Conservation (phyloP, 805 yeast species). For the Komagataella pastoris region DNA sequence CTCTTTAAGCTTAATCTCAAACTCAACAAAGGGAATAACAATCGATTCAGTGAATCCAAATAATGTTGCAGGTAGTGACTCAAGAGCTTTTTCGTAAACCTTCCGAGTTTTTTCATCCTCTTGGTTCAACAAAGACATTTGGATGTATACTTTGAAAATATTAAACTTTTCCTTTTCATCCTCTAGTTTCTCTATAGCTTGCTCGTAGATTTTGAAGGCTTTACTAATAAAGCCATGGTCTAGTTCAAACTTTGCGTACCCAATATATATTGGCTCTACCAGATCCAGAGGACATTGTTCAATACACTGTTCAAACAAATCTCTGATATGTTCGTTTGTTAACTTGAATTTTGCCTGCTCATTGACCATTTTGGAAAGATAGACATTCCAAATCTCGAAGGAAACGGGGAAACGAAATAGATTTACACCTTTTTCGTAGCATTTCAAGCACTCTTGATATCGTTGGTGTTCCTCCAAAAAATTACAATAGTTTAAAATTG, state of each 20-base stretch:
- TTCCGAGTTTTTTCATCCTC: constrained; percentile 31
- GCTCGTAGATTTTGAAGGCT: constrained; percentile 32
- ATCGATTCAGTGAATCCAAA: constrained; percentile 22
- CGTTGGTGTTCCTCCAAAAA: constrained; percentile 36
- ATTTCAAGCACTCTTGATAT: constrained; percentile 36
- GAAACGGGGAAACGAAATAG: constrained; percentile 47
- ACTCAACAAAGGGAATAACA: constrained; percentile 36
- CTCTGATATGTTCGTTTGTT: constrained; percentile 46
- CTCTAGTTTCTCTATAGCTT: constrained; percentile 20
- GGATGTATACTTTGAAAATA: constrained; percentile 29
- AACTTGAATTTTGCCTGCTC: constrained; percentile 16
- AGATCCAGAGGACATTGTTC: constrained; percentile 32
- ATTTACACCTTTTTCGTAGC: constrained; percentile 58
- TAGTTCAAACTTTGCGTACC: constrained; percentile 54
- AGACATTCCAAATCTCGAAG: constrained; percentile 61
- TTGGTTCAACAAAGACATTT: constrained; percentile 22
- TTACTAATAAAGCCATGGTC: constrained; percentile 34
- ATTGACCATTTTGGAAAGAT: constrained; percentile 37
- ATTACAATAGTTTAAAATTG: constrained; percentile 52
- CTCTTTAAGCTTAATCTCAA: constrained; percentile 44
- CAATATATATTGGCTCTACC: constrained; percentile 33
- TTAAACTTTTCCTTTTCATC: constrained; percentile 19
- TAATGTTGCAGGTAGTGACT: constrained; percentile 13
- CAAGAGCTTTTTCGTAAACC: constrained; percentile 38
- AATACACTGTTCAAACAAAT: constrained; percentile 59